Evolutionary conservation across 2,329 filamentous ascomycete species (phyloP).

Genomic region (Metarhizium robertsii): DNA sequence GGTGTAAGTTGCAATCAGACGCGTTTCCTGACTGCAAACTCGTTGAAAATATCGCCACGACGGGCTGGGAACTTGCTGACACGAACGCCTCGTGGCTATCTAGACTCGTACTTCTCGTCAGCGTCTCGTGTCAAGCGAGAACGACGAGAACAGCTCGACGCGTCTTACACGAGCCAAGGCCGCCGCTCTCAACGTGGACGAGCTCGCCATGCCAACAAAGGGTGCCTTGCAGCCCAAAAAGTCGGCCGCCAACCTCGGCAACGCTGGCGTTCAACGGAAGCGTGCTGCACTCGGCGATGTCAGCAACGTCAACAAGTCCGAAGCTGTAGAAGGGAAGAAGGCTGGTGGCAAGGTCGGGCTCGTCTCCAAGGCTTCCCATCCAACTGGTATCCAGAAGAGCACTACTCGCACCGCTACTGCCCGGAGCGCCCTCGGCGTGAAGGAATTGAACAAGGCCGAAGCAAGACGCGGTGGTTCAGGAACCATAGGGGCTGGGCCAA

Average conservation of each 20-base stretch:
- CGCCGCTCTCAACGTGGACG: constrained; percentile 61
- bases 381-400: constrained; percentile 72
- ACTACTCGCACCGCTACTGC: constrained; percentile 43
- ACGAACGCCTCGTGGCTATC: background rate
- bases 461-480: constrained; percentile 67
- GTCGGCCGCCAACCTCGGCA: constrained; percentile 38
- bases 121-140: constrained; percentile 79
- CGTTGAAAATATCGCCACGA: constrained; percentile 46
- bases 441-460: constrained; percentile 61
- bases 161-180: constrained; percentile 91
- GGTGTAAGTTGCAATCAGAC: constrained; percentile 17
- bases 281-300: constrained; percentile 86
- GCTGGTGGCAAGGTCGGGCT: constrained; percentile 53
- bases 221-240: constrained; percentile 66
- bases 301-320: constrained; percentile 84
- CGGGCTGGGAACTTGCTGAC: constrained; percentile 7
- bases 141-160: constrained; percentile 83
- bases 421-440: constrained; percentile 54
- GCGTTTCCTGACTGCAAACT: background rate
- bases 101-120: constrained; percentile 62
- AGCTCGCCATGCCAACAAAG: constrained; percentile 45
- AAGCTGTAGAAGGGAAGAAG: constrained; percentile 68
- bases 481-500: constrained; percentile 48
- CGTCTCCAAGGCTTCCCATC: constrained; percentile 71
- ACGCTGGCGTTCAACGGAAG: constrained; percentile 50